A percentile compares a stretch with the other conserved stretches of the same genome.
phyloP scores from a whole-genome alignment of 371 early-diverging fungal species.

The Rhizopus microsporus region DNA sequence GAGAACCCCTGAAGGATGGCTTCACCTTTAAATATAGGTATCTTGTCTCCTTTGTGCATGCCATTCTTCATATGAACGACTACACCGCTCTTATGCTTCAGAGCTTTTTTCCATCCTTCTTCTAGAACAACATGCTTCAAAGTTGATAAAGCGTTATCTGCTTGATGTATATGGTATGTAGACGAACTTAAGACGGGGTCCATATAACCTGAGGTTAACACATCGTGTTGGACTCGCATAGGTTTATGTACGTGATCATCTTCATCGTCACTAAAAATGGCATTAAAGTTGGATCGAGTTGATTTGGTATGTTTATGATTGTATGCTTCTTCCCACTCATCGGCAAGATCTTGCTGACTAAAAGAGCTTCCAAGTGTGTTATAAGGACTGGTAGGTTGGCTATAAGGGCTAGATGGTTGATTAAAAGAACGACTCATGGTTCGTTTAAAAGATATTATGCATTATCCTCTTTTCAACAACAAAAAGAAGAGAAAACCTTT shows the following conservation, averaged over 20 bases:
- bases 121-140: conserved; percentile 40
- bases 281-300: conserved; percentile 20
- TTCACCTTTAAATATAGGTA: conserved; percentile 67
- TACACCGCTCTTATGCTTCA: conserved; percentile 70
- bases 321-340: conserved; percentile 28
- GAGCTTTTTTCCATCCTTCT: conserved; percentile 68
- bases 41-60: conserved; percentile 49
- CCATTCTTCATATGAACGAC: conserved; percentile 63
- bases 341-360: conserved; percentile 19
- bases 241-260: conserved; percentile 23
- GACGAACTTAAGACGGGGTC: conserved; percentile 41
- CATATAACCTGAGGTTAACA: conserved; percentile 21
- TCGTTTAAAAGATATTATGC: no score
- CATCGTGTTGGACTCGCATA: conserved; percentile 10
- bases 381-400: no score
- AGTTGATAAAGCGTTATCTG: conserved; percentile 43
- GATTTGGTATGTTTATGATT: conserved; percentile 3
- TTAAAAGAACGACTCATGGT: no score
- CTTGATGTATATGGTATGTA: conserved; percentile 44
- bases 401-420: no score
- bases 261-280: conserved; percentile 51
- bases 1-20: conserved; percentile 62
- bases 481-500: no score
- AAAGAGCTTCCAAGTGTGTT: background rate
- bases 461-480: no score